Base-by-base conservation (phyloP, 768 basidiomycete genomes). In the Roridomyces roridus region DNA sequence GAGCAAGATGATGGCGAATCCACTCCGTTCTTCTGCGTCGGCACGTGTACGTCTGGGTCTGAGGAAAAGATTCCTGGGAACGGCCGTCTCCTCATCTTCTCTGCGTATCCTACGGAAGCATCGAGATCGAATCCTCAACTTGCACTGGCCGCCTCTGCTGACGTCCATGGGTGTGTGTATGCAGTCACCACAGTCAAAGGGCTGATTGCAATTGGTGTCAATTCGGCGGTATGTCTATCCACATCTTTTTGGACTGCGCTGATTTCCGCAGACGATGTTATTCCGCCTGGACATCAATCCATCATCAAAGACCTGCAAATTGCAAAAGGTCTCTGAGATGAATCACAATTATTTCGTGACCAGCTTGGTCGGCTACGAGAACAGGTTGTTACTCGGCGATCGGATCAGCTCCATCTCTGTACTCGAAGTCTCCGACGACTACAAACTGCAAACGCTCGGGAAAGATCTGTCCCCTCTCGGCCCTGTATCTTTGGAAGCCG, bases 301-400 rank as follows among this genome's bases (percentile, higher is more conserved):
- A 10, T 63, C 65, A 31, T 62, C 74, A 15, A 62, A 73, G 29
- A 60, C 69, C 1, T 71, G 74, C 60, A 65, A 66, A 6, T 68
- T 91, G 14, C 65, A 76, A 35, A 74, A 76, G 26, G 63, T 84
- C 7, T 69, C 82, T 0, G 76, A 82, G 35, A 95, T 92, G 88
- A 86, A 89, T 60, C 91, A 93, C 67, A 94, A 91, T 51, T 94
- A 95, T 72, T 58, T 91, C 53, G 85, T 95, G 25, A 85, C 83
- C 5, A 86, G 83, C 51, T 72, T 97, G 20, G 84, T 81, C 0
- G 74, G 83, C 4, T 80, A 79, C 43, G 80, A 76, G 3, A 72
- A 85, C 56, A 74, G 72, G 42, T 68, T 96, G 23, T 72, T 91
- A 17, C 80, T 86, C n/a, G 91, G 91, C 31, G 95, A 97, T 66